Base-by-base conservation (phyloP, 2,329 filamentous ascomycete species). In the Penicillium freii region DNA sequence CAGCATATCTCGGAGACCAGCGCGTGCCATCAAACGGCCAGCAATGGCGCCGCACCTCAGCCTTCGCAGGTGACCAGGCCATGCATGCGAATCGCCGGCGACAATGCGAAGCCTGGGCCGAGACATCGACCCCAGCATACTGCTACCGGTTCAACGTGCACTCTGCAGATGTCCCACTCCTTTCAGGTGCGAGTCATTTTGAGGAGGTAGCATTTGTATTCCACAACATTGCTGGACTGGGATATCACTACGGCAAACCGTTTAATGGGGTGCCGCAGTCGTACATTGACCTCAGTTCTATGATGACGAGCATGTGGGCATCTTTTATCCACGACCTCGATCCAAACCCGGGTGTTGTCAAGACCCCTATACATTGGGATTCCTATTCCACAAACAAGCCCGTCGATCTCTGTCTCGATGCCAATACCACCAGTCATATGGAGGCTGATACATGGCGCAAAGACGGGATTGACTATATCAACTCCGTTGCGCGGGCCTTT, bases 61-160 rank as follows among this genome's bases (percentile, higher is more conserved):
- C 84, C 2, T 84, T 81, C 62, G 70, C 72, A 4, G 84, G 85
- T 10, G 85, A 88, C 68, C 70, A 76, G 1, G 67, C 73, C 49
- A 82, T 87, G 72, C 82, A 84, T 57, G 84, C 81, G 5, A 78
- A 80, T 33, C 79, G 84, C 1, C 78, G 85, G 4, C 73, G 79
- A 23, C 80, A 81, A 5, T 81, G 79, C 59, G 74, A 83, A 62
- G 73, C 76, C 1, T 85, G 82, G 80, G 75, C 82, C 13, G 72
- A 73, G 10, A 70, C 75, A 31, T 73, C 74, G 15, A 65, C 83
- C 2, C 75, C 80, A 7, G 82, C 82, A 10, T 87, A 85, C 74
- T 82, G 80, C 65, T 88, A 86, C 73, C 80, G 82, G 46, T 88
- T 87, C 77, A 84, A 87, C 66, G 82, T 83, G 9, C 69, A 60